Evolutionary conservation across 129 eudicot species (phyloP), one percentile per base, ranked within the genome.

Genomic region (Pseudognaphalium luteoalbum): DNA sequence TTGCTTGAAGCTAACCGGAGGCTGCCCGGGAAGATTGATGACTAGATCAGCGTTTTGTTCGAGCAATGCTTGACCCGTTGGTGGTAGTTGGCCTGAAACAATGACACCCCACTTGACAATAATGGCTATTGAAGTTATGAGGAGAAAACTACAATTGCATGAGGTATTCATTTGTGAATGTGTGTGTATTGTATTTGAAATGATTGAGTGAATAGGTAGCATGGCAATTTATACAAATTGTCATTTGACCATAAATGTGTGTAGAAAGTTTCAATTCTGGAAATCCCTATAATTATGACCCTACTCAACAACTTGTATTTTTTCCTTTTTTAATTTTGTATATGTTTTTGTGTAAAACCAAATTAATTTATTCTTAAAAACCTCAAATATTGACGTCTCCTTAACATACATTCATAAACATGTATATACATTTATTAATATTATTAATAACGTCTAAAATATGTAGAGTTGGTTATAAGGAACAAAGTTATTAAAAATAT

Each of bases 31-130:
- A 21, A 93, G 91, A 37, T 60, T 12, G 33, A 9, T 54, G 10
- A 93, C 95, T 2, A 82, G 80, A 73, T 93, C 98, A 5, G 88
- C 91, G 7, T 80, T 86, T 80, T 88, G 98, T 74, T 82, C 81
- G 14, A 44, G 11, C 17, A 67, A 80, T 74, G 79, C 75, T 17
- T 42, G 57, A 15, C 68, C 68, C 28, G 68, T 56, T 7, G 60
- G 72, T 17, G 57, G 62, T 10, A 60, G 83, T 39, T 72, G 80
- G 75, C 78, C 81, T 16, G 70, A 81, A 32, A 82, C 73, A 57
- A 25, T 80, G 72, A 80, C 81, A 80, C 66, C 29, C 68, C 80
- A 63, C 73, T 74, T 15, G 22, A 61, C 51, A 70, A 78, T 66
- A 66, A 78, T 66, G 73, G 59, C 60, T 2, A 73, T 9, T 11